These are phyloP conservation scores for Coemansia sp. DNA, from an alignment of 192 early-diverging fungal species.

Conservation along the genomic window DNA sequence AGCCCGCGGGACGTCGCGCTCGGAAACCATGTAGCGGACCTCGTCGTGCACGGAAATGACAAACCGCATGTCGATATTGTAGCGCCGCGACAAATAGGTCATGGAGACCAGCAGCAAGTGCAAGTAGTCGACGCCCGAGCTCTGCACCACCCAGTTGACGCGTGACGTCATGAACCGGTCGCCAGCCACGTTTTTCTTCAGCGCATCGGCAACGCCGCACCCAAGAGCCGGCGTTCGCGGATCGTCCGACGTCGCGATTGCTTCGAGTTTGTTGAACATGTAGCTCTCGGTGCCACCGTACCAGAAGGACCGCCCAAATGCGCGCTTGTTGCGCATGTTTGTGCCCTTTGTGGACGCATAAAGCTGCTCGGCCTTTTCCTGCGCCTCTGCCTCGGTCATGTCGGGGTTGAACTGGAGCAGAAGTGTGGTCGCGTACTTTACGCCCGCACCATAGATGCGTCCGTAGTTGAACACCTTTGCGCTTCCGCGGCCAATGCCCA, in stretches of 20 bases:
- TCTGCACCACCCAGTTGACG: constrained; percentile 98
- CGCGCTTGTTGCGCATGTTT: constrained; percentile 42
- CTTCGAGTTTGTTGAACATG: constrained; percentile 93
- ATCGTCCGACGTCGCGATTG: constrained; percentile 69
- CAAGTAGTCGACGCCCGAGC: constrained; percentile 96
- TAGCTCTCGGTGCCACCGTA: constrained; percentile 89
- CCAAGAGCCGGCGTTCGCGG: constrained; percentile 86
- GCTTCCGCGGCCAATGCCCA: constrained; percentile 83
- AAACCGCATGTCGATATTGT: constrained; percentile 81
- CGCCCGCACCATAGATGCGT: constrained; percentile 94
- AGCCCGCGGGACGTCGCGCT: constrained; percentile 71
- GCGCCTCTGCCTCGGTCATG: constrained; percentile 67
- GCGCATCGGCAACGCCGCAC: constrained; percentile 86
- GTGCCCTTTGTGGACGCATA: constrained; percentile 85
- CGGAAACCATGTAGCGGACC: constrained; percentile 82
- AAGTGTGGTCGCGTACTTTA: constrained; percentile 77
- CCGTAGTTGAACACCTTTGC: constrained; percentile 97
- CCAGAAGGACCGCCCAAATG: constrained; percentile 66
- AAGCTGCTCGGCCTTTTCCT: constrained; percentile 66
- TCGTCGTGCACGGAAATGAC: constrained; percentile 95
- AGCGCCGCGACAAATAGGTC: constrained; percentile 75
- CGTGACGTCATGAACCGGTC: constrained; percentile 79
- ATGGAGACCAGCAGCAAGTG: constrained; percentile 89
- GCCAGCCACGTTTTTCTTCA: constrained; percentile 63
- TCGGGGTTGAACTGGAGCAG: constrained; percentile 79